Evolutionary conservation across 208 protist species (phyloP), one percentile per base, ranked within the genome.

Genomic region (Trypanosoma conorhini): DNA sequence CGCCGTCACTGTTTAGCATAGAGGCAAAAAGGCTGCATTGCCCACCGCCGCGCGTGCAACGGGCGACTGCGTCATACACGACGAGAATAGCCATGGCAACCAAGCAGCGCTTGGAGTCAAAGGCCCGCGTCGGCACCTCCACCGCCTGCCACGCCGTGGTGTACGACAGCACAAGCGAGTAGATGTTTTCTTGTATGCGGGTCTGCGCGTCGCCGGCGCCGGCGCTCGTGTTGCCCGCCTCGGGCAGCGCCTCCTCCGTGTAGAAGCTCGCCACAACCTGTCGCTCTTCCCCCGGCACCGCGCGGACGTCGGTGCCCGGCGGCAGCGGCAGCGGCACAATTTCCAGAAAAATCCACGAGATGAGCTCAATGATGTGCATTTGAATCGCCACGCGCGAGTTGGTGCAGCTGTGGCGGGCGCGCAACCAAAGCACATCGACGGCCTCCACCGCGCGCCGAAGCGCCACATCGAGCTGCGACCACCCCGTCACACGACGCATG

Each of bases 71-170:
- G 54, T 89, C 89, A 62, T 89, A 95, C 48, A 93, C 83, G 55
- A 86, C 57, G 38, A 91, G 83, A 75, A 95, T 87, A 19, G 55
- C 68, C 72, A 79, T 78, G n/a, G 80, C 60, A 24, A 89, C 77
- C 55, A 95, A 71, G 62, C 77, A 83, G 17, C 87, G 80, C 76
- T 93, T 87, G 17, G 81, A 61, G 64, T 93, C 87, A 70, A 80
- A 87, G 58, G 68, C 64, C 56, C 87, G 81, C 22, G 85, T 83
- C 46, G 89, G 87, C 38, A 65, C 74, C 70, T 95, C 89, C 15
- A 95, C 85, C 28, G 89, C 81, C 82, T 95, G 89, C 87, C 89
- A 93, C 13, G 83, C 86, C 46, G 88, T 92, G 3, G 72, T 76
- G 52, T 85, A 80, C 17, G 87, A 87, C 33, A 92, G 76, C 67